Evolutionary conservation across 208 protist species (phyloP).

Genomic region (Leishmania lainsoni): DNA sequence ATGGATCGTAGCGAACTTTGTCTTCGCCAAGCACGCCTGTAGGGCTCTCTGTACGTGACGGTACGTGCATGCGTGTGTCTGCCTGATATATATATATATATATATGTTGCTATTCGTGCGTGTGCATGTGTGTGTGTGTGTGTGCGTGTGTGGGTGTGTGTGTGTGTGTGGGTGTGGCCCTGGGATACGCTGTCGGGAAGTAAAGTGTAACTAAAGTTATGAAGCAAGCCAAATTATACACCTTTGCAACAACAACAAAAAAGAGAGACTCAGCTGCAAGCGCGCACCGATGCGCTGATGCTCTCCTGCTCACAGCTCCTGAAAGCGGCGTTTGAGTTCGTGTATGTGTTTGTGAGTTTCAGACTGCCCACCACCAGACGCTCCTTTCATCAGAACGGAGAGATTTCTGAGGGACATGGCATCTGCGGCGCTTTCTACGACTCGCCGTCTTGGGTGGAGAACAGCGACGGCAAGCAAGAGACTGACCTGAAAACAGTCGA

Average conservation of each 20-base stretch:
- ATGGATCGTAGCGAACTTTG: too few species aligned
- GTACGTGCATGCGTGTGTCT: conserved; percentile 13
- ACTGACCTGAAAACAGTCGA: not conserved
- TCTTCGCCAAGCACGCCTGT: not conserved
- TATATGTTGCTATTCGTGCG: too few species aligned
- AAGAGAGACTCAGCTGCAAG: not conserved
- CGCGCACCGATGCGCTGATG: not conserved
- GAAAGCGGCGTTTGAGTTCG: not conserved
- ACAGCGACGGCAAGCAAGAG: not conserved
- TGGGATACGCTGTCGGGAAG: not conserved
- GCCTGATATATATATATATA: conserved; percentile 6
- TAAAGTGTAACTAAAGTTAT: conserved; percentile 7
- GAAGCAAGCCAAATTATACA: not conserved
- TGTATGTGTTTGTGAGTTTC: not conserved
- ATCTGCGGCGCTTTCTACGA: not conserved
- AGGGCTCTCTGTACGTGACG: conserved; percentile 14
- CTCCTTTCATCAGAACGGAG: not conserved
- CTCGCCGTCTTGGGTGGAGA: not conserved
- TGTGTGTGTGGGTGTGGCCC: not conserved
- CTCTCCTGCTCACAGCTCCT: too few species aligned
- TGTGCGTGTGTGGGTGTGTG: not conserved
- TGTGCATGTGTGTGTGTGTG: not conserved
- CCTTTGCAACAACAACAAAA: not conserved
- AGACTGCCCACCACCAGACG: not conserved
- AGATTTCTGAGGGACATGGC: too few species aligned